Evolutionary conservation across 805 yeast species (phyloP), one percentile per base, ranked within the genome.

Genomic region (Tetrapisispora taiwanensis): DNA sequence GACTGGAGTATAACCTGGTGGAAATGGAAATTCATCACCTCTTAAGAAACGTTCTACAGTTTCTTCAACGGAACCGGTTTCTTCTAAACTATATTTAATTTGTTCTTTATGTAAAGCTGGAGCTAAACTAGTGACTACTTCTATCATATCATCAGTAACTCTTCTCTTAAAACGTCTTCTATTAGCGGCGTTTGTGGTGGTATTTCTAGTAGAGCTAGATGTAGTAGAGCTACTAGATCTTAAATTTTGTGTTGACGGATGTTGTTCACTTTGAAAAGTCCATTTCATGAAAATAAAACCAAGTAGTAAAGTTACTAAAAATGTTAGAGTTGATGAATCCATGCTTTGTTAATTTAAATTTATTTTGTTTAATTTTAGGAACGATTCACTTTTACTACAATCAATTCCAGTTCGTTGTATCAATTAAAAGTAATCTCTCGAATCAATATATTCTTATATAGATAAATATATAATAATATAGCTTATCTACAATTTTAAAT

Each of bases 91-190:
- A 48, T 71, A 70, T 48, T 79, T 70, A 48, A 92, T 86, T 58
- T 84, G 94, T 7, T 75, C 84, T 4, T 65, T 72, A 1, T 84
- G 70, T 28, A 85, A 66, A 18, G 70, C 69, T 4, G 97, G 96
- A 0, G 88, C 95, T 44, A 90, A 70, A 35, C 87, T 78, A 52
- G 79, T 84, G 2, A 90, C 96, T 0, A 84, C 80, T 50, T 83
- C 92, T 36, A 90, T 71, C 97, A 90, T 90, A 46, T 75, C 76
- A 5, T 68, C 69, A 3, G 81, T 78, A 19, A 82, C 79, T 13
- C 60, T 66, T 46, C 84, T 72, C 39, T 72, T 67, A 18, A 24
- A 22, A 30, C 43, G 43, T 28, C 37, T 41, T n/a, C 24, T 30
- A 13, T 27, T 24, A 8, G 33, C 14, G 2, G 28, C 7, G 12